Evolutionary conservation across 2,329 filamentous ascomycete species (phyloP), one percentile per base, ranked within the genome.

Genomic region (Didymella arachidicola): DNA sequence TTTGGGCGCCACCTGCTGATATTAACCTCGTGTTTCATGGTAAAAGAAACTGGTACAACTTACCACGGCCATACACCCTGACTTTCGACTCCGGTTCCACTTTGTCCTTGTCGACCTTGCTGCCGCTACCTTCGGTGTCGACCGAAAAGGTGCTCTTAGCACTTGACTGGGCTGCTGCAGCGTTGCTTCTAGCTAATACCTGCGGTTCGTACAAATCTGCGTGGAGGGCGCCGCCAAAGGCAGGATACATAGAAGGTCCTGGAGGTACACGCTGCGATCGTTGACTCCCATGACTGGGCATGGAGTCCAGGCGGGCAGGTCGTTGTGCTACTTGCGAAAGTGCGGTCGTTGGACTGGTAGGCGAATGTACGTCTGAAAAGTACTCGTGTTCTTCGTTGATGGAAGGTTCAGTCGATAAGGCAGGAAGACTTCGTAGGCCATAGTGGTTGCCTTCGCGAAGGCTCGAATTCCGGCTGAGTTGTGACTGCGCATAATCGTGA

Each of bases 11-110:
- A 63, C 79, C 80, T 82, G 63, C 62, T 64, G 46, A 55, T 47
- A 45, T 74, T 64, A 75, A 67, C 56, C 56, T 81, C 76, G 7
- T 78, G 65, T 55, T 12, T 64, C 42, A 41, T 22, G 25, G 3
- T 29, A 39, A 46, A 43, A 52, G 14, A 25, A 34, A 19, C 19
- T 45, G 25, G 41, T 26, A 30, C 22, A 34, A 78, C 81, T 77
- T 66, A 85, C 84, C 84, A 79, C 84, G 77, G 47, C 84, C 84
- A 67, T 82, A 84, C 22, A 84, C 77, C 53, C 84, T 75, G 18
- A 83, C 75, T 63, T 85, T 81, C 53, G 80, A 81, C 53, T 80
- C 79, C 11, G 79, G 71, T 42, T 78, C 79, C 2, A 81, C 80
- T 65, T 80, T 84, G 11, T 78, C 74, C 65, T 79, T 81, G 49